Evolutionary conservation across 139 green algal species (phyloP).

Genomic region (Coelastrella sp.): DNA sequence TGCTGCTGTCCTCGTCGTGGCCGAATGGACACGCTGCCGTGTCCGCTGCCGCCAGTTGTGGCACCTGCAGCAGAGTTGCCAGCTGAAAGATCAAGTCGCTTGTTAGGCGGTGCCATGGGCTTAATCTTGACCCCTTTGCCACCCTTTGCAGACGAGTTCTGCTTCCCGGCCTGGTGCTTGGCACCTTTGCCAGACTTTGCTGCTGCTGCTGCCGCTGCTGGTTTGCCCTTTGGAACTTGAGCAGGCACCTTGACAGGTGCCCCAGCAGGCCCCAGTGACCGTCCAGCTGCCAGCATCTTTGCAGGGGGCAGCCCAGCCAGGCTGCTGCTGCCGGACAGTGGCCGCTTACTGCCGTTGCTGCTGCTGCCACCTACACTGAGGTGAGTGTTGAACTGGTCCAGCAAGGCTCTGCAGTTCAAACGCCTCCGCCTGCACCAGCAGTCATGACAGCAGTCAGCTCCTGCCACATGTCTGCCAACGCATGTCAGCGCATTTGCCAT

Average conservation of each 20-base stretch:
- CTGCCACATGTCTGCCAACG: too few species aligned
- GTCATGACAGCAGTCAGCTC: too few species aligned
- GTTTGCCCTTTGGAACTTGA: background rate
- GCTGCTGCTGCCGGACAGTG: background rate
- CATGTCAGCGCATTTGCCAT: too few species aligned
- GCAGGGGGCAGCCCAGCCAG: background rate
- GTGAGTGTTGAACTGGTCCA: background rate
- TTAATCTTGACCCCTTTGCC: background rate
- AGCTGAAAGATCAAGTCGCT: background rate
- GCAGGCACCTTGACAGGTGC: background rate
- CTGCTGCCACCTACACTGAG: background rate
- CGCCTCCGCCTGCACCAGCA: background rate
- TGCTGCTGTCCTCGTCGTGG: conserved; percentile 24
- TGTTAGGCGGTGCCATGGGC: background rate
- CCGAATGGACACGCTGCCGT: background rate
- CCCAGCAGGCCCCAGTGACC: background rate
- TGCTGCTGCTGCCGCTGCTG: conserved; percentile 29
- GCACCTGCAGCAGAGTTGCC: conserved; percentile 5
- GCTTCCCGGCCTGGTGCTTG: conserved; percentile 15
- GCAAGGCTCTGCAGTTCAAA: background rate
- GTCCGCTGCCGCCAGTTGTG: background rate
- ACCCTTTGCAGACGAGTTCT: background rate
- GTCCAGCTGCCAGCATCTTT: conserved; percentile 23
- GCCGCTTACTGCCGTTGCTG: conserved; percentile 9
- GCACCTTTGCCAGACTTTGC: background rate